Evolutionary conservation across 352 stramenopile genomes (phyloP), one percentile per base, ranked within the genome.

Genomic region (Pythium graminicola): DNA sequence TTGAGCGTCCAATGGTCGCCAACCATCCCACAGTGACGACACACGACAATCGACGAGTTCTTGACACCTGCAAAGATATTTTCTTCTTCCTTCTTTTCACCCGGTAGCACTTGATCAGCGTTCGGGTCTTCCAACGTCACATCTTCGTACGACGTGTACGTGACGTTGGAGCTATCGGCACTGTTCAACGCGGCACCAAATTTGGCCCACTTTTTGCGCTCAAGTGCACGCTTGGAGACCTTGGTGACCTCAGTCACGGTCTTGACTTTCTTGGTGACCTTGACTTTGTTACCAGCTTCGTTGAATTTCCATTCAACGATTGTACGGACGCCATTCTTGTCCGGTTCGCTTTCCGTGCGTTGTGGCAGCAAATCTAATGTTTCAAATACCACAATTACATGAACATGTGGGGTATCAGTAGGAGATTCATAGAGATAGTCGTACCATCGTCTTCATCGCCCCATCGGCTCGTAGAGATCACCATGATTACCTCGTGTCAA

Each of bases 251-350:
- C 76, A 2, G 80, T 87, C 23, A 94, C 74, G 60, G 88, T 93
- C 69, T 94, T 88, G 13, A 94, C 72, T 54, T 89, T 90, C 67
- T 91, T 95, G 41, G 83, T 95, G n/a, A 95, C 65, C 60, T 94
- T 93, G 22, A 95, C 84, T 67, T 92, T 94, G 50, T 94, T 83
- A n/a, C 80, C 76, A 19, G 79, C 72, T 20, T 94, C 85, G 59
- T 95, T 91, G 59, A 86, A 67, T 72, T 94, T 95, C 81, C 81
- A 94, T 62, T 92, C 81, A n/a, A 95, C 70, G 44, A 95, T 76
- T 64, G 84, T 87, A 48, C 81, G 82, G 26, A 95, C 77, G 26
- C 85, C 85, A 41, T 88, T 79, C 46, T 71, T 60, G 63, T 94
- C 85, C 33, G 81, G 76, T 43, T 90, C 85, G 59, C 73, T 89